A percentile compares a stretch with the other conserved stretches of the same genome.
Conservation (phyloP, 2,329 filamentous ascomycete genomes). For the Trichophyton benhamiae region DNA sequence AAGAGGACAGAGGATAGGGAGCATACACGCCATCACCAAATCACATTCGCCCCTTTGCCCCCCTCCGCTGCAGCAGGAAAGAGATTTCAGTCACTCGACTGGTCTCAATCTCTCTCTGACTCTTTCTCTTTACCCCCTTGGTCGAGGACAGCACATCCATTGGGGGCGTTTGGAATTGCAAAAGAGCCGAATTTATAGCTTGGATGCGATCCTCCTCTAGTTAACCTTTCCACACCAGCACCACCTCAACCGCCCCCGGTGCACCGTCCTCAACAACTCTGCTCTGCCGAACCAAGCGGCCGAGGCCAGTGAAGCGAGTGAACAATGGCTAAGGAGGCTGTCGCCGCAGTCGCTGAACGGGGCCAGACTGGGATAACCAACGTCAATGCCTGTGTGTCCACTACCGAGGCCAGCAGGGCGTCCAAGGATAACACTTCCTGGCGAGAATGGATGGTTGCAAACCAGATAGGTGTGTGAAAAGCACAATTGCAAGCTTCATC, state of each 20-base stretch:
- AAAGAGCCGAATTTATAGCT: background rate
- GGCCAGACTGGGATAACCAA: conserved; percentile 17
- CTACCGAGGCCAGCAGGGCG: conserved; percentile 12
- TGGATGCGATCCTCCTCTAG: background rate
- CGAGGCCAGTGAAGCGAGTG: background rate
- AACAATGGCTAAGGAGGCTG: background rate
- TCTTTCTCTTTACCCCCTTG: background rate
- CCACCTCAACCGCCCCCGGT: background rate
- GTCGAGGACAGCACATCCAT: background rate
- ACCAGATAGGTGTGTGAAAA: conserved; percentile 59
- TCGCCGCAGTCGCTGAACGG: background rate
- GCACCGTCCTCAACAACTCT: background rate
- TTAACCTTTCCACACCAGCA: background rate
- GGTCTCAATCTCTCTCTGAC: background rate
- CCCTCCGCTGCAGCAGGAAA: background rate
- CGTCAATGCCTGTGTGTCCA: conserved; percentile 32
- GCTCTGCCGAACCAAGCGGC: background rate
- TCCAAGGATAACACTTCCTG: conserved; percentile 26
- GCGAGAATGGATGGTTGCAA: conserved; percentile 56
- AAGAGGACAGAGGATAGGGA: background rate
- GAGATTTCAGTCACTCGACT: background rate
- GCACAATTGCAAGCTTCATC: background rate
- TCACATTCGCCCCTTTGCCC: background rate
- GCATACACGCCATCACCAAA: background rate
- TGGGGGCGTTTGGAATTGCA: too few species aligned